phyloP scores from a whole-genome alignment of 1,284 basidiomycete genomes.

The Ganoderma boninense region DNA sequence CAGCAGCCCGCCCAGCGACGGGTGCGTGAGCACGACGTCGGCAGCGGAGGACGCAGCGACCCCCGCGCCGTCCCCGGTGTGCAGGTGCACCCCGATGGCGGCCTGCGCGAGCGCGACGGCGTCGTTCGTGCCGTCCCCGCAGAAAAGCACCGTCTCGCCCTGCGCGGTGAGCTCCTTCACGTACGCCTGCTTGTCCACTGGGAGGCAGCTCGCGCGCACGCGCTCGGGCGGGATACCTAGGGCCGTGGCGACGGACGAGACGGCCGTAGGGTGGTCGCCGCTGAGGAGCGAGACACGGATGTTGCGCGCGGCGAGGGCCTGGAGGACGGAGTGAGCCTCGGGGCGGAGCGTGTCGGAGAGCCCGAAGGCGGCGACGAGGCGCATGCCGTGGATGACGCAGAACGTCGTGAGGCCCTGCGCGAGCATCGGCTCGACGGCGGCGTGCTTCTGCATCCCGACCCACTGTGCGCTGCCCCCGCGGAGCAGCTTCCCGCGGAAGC shows the following conservation, averaged over 20 bases:
- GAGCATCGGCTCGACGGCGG: constrained; percentile 34
- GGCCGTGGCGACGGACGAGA: constrained; percentile 52
- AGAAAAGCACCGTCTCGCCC: constrained; percentile 47
- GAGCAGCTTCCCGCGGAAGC: constrained; percentile 36
- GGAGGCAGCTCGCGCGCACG: constrained; percentile 56
- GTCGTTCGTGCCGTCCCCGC: constrained; percentile 63
- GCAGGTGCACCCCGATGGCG: constrained; percentile 57
- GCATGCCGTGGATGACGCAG: constrained; percentile 43
- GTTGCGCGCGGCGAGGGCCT: constrained; percentile 46
- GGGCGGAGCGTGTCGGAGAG: constrained; percentile 58
- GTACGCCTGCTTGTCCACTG: constrained; percentile 59
- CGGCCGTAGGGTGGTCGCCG: constrained; percentile 62
- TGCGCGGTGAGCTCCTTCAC: constrained; percentile 46
- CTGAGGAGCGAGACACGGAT: constrained; percentile 58
- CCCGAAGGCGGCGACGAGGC: constrained; percentile 52
- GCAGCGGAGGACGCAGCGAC: constrained; percentile 52
- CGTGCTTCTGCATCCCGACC: constrained; percentile 39
- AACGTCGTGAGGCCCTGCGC: constrained; percentile 45
- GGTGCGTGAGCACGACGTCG: constrained; percentile 55
- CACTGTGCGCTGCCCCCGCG: constrained; percentile 47
- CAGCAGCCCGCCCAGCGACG: constrained; percentile 48
- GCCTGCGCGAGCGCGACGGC: constrained; percentile 60
- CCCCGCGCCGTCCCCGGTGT: constrained; percentile 48
- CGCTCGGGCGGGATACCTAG: constrained; percentile 51
- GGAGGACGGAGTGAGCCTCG: constrained; percentile 51